phyloP scores from a whole-genome alignment of 73 alveolate species.

The Uronychia binucleata region DNA sequence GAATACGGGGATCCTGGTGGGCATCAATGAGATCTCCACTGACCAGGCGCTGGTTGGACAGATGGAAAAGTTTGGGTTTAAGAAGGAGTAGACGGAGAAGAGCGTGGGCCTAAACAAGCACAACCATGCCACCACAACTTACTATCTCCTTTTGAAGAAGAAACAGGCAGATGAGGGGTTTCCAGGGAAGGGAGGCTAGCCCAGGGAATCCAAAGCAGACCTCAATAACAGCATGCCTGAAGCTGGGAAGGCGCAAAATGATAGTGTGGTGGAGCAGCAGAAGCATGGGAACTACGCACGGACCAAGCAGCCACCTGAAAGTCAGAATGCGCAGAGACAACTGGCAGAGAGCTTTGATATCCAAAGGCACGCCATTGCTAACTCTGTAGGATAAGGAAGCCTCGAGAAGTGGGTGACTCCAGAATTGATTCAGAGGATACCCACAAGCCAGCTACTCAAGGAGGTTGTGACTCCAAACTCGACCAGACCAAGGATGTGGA shows the following conservation, averaged over 20 bases:
- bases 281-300: background rate
- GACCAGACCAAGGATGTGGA: too few species aligned
- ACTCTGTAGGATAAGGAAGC: background rate
- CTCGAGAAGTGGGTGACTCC: background rate
- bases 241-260: background rate
- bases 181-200: background rate
- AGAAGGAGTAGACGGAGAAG: slow-evolving; percentile 48
- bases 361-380: background rate
- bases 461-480: too few species aligned
- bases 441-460: too few species aligned
- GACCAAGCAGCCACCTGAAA: background rate
- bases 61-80: slow-evolving; percentile 45
- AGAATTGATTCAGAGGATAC: too few species aligned
- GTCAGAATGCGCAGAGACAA: background rate
- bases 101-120: slow-evolving; percentile 58
- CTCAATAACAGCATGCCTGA: background rate
- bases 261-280: background rate
- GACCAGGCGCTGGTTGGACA: slow-evolving; percentile 34
- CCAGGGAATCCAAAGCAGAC: too few species aligned
- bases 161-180: slow-evolving; percentile 20
- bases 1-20: slow-evolving; percentile 76
- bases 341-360: background rate
- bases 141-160: slow-evolving; percentile 67
- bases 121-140: slow-evolving; percentile 84
- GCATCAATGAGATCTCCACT: slow-evolving; percentile 69